These are phyloP conservation scores for Penicillium expansum DNA, from an alignment of 2,329 filamentous ascomycete genomes.

Conservation along the genomic window DNA sequence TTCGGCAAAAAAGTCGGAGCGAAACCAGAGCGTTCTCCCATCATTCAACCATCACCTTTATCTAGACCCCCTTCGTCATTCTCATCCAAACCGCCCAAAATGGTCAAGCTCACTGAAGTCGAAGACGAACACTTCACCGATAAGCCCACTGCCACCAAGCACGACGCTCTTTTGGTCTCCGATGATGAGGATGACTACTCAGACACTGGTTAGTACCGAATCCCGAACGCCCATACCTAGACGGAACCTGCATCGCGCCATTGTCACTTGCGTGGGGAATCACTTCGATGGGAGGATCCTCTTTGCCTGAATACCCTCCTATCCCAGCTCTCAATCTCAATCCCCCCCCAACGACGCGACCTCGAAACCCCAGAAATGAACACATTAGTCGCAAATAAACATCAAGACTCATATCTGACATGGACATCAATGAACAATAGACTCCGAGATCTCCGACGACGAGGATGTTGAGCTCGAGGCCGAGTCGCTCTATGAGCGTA, in stretches of 20 bases:
- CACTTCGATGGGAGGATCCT: background rate
- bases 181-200: conserved; percentile 76
- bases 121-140: conserved; percentile 89
- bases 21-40: too few species aligned
- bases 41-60: conserved; percentile 19
- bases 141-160: conserved; percentile 61
- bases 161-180: conserved; percentile 52
- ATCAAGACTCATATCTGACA: conserved; percentile 16
- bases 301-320: background rate
- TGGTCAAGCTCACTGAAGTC: conserved; percentile 97
- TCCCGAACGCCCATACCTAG: background rate
- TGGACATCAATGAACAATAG: conserved; percentile 42
- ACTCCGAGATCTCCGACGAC: conserved; percentile 81
- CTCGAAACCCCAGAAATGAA: conserved; percentile 3
- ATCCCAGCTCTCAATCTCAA: background rate
- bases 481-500: conserved; percentile 63
- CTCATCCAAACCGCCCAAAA: conserved; percentile 44
- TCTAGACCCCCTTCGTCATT: conserved; percentile 6
- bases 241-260: conserved; percentile 6
- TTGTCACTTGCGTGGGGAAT: background rate
- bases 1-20: conserved; percentile 43
- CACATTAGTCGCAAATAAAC: conserved; percentile 6
- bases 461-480: conserved; percentile 62
- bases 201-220: conserved; percentile 70
- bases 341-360: conserved; percentile 4